These are phyloP conservation scores for Dipteronia dyeriana DNA, from an alignment of 345 rosid species.

Conservation along the genomic window DNA sequence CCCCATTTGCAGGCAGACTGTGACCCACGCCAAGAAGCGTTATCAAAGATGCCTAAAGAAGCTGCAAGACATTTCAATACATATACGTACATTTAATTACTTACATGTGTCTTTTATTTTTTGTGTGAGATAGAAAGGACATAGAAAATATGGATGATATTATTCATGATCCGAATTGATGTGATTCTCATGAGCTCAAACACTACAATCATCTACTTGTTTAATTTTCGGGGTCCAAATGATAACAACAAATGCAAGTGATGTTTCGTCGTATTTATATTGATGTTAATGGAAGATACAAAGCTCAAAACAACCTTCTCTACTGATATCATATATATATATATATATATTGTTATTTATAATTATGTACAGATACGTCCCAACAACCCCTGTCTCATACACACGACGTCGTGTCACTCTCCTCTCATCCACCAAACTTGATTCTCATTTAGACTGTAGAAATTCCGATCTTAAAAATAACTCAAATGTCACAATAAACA, in stretches of 20 bases:
- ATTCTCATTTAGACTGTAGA: too few species aligned
- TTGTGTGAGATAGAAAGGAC: not conserved
- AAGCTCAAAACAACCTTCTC: not conserved
- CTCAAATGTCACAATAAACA: too few species aligned
- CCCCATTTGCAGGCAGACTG: too few species aligned
- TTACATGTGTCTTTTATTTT: not conserved
- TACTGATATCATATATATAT: not conserved
- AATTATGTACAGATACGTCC: constrained; percentile 4
- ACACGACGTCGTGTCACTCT: not conserved
- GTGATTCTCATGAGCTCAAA: not conserved
- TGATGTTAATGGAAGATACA: constrained; percentile 5
- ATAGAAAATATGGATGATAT: too few species aligned
- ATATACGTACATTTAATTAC: too few species aligned
- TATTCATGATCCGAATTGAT: not conserved
- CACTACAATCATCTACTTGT: not conserved
- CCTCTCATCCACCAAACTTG: too few species aligned
- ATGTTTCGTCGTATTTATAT: constrained; percentile 1
- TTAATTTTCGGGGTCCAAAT: not conserved
- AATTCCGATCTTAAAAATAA: too few species aligned
- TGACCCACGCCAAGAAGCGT: too few species aligned
- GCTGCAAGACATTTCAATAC: too few species aligned
- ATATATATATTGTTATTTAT: too few species aligned
- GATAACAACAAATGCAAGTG: constrained; percentile 12
- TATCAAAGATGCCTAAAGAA: too few species aligned
- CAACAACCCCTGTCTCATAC: constrained; percentile 2